phyloP scores from a whole-genome alignment of 2,329 filamentous ascomycete species.

The Botrytis paeoniae region DNA sequence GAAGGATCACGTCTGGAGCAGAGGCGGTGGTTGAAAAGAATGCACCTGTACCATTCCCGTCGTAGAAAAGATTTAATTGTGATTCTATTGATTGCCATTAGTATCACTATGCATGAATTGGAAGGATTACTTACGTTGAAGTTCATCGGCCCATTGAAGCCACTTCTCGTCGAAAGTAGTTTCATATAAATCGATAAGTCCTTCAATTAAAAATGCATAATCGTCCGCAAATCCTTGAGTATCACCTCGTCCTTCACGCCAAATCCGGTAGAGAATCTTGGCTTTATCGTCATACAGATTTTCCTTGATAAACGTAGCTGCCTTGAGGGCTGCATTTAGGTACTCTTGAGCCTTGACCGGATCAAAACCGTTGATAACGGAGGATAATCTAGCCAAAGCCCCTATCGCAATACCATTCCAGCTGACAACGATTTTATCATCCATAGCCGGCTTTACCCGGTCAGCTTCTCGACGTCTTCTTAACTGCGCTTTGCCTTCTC shows the following conservation, averaged over 20 bases:
- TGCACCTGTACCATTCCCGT: constrained; percentile 49
- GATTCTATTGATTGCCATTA: constrained; percentile 48
- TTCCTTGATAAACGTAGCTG: constrained; percentile 68
- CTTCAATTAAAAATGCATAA: constrained; percentile 84
- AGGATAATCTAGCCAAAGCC: constrained; percentile 72
- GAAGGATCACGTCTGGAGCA: constrained; percentile 70
- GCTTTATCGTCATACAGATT: constrained; percentile 67
- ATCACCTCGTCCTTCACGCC: constrained; percentile 61
- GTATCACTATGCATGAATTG: not conserved
- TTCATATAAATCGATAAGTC: constrained; percentile 80
- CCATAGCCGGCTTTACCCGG: constrained; percentile 72
- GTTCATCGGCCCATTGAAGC: constrained; percentile 74
- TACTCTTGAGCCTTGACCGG: constrained; percentile 58
- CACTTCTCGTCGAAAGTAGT: constrained; percentile 73
- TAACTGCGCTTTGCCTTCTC: constrained; percentile 64
- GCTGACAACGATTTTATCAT: constrained; percentile 82
- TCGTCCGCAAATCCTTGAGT: constrained; percentile 84
- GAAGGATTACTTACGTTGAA: constrained; percentile 61
- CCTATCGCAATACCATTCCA: constrained; percentile 90
- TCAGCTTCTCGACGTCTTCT: constrained; percentile 69
- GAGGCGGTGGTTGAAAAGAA: constrained; percentile 70
- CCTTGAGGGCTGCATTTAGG: constrained; percentile 61
- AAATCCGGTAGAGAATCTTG: constrained; percentile 70
- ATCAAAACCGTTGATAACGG: constrained; percentile 61
- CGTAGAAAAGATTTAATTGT: constrained; percentile 77